Percentiles rank a stretch among this genome's conserved stretches.
These are phyloP conservation scores for Caloboletus inedulis DNA, from an alignment of 1,284 basidiomycete species.

Conservation along the genomic window DNA sequence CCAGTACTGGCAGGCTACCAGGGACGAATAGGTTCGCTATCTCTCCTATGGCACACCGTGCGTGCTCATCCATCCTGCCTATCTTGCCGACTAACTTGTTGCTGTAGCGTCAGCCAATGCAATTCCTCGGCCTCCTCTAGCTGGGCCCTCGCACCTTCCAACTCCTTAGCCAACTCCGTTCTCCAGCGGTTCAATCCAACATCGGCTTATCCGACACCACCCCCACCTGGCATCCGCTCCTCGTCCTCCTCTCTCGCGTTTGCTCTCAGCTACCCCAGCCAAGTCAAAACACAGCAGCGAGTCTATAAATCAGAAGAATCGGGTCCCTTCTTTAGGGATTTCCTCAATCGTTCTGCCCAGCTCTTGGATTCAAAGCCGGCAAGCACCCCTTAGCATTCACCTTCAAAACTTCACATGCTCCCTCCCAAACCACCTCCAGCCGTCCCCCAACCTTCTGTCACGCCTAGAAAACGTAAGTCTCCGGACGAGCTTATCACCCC, in stretches of 20 bases:
- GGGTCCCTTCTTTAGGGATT: conserved; percentile 57
- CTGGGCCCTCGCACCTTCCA: conserved; percentile 37
- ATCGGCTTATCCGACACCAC: conserved; percentile 65
- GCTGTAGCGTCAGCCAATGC: conserved; percentile 32
- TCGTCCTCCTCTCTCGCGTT: conserved; percentile 70
- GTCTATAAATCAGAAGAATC: conserved; percentile 57
- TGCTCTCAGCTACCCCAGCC: conserved; percentile 55
- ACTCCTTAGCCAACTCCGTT: conserved; percentile 58
- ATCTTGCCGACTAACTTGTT: conserved; percentile 7
- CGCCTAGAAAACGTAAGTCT: conserved; percentile 51
- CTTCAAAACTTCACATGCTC: conserved; percentile 11
- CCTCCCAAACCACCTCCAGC: conserved; percentile 16
- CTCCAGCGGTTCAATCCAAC: conserved; percentile 57
- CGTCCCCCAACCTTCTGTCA: conserved; percentile 39
- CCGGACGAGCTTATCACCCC: conserved; percentile 48
- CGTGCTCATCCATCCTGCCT: conserved; percentile 4
- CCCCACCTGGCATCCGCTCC: conserved; percentile 57
- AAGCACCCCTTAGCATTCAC: conserved; percentile 12
- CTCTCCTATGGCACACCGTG: conserved; percentile 32
- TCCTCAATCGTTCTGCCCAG: conserved; percentile 53
- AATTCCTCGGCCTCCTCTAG: conserved; percentile 40
- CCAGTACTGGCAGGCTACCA: conserved; percentile 30
- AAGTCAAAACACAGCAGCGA: conserved; percentile 30
- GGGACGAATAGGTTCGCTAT: conserved; percentile 32
- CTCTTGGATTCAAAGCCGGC: conserved; percentile 27